Base-by-base conservation (phyloP, 345 rosid genomes). In the Gossypium stocksii region DNA sequence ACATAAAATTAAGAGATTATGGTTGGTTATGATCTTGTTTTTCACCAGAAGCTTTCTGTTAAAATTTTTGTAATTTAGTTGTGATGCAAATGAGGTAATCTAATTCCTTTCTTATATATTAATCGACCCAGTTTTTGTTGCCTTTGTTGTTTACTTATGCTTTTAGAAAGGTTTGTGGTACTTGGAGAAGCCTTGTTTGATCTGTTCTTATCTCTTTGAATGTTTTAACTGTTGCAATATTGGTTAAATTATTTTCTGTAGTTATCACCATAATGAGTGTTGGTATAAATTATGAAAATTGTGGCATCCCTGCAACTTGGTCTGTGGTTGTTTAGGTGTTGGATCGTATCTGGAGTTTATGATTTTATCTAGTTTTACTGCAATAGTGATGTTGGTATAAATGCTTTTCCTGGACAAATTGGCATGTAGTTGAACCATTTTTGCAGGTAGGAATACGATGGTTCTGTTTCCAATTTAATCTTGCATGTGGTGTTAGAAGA, bases 31-130 rank as follows among this genome's bases (percentile, higher is more conserved):
- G 80, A 48, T 70, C 68, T 63, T 75, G 60, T 74, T 77, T 34
- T 76, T 72, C 71, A 27, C 65, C 51, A 61, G 71, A 44, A 4
- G 20, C 65, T 72, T 73, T 71, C 69, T 44, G 51, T 54, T 59
- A 57, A 73, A 56, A 43, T 25, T 74, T 77, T 66, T 34, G 54
- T 73, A 66, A 74, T 74, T 77, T 80, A 76, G 73, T 53, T 78
- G 74, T 80, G 79, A 59, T 52, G 51, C 72, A 76, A 74, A 76
- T 69, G 79, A 66, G 71, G 61, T 73, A 69, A 57, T 60, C 61
- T 70, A 70, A 70, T 23, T 77, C 53, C 66, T 75, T 77, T 34
- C 74, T 59, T 58, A 71, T 64, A 65, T 75, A 64, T 65, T 70
- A 19, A 34, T 52, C 1, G 23, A 15, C 22, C 5, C 58, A 23